Percentiles rank a stretch among this genome's conserved stretches.
Evolutionary conservation across 2,329 filamentous ascomycete species (phyloP).

Genomic region (Reticulascus tulasneorum): DNA sequence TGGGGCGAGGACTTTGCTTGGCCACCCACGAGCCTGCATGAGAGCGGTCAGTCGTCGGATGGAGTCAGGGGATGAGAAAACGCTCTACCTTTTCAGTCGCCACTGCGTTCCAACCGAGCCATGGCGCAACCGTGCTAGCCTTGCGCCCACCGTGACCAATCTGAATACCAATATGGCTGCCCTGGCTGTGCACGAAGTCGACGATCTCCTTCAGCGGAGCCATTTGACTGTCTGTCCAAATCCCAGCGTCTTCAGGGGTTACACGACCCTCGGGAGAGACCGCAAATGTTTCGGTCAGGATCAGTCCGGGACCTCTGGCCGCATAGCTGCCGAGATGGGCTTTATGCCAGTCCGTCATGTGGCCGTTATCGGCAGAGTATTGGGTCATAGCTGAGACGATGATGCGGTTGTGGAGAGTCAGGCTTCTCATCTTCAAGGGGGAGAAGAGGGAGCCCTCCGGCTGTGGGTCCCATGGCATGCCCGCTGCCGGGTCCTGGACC

Average conservation of each 20-base stretch:
- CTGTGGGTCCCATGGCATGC: slow-evolving; percentile 42
- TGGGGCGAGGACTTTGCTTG: slow-evolving; percentile 30
- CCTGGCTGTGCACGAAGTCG: slow-evolving; percentile 66
- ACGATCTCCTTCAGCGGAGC: slow-evolving; percentile 53
- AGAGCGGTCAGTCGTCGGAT: neutral
- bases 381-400: slow-evolving; percentile 45
- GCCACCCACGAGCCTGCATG: slow-evolving; percentile 32
- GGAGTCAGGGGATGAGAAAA: neutral
- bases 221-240: slow-evolving; percentile 71
- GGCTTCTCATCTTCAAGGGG: slow-evolving; percentile 37
- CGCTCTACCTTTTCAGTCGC: slow-evolving; percentile 38
- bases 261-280: slow-evolving; percentile 67
- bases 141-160: slow-evolving; percentile 66
- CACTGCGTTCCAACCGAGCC: slow-evolving; percentile 48
- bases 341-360: slow-evolving; percentile 38
- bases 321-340: slow-evolving; percentile 34
- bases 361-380: slow-evolving; percentile 37
- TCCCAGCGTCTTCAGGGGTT: slow-evolving; percentile 62
- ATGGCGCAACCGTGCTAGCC: slow-evolving; percentile 48
- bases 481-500: slow-evolving; percentile 39
- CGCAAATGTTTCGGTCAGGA: slow-evolving; percentile 66
- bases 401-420: slow-evolving; percentile 42
- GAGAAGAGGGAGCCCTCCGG: slow-evolving; percentile 39
- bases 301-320: slow-evolving; percentile 49
- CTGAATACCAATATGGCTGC: slow-evolving; percentile 64